Evolutionary conservation across 1,284 basidiomycete species (phyloP).

Genomic region (Rhodotorula sp.): DNA sequence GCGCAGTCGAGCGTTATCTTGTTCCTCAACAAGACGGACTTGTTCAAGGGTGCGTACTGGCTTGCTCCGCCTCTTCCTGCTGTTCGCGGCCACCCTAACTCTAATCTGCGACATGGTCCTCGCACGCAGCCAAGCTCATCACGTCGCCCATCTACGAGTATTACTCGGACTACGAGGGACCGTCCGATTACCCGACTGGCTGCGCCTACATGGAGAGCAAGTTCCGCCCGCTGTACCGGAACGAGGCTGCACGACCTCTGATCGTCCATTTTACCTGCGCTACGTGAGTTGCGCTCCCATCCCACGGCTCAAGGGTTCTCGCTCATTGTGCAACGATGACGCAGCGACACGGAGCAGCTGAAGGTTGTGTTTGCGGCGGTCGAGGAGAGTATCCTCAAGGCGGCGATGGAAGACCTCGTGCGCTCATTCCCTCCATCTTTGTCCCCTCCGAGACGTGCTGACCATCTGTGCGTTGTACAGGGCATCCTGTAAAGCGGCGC

Average conservation of each 20-base stretch:
- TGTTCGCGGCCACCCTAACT: not conserved
- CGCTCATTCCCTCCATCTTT: not conserved
- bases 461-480: not conserved
- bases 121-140: conserved; percentile 35
- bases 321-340: accelerated
- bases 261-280: conserved; percentile 37
- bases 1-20: conserved; percentile 41
- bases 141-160: conserved; percentile 41
- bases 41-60: conserved; percentile 6
- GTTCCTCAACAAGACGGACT: conserved; percentile 57
- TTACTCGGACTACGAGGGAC: conserved; percentile 41
- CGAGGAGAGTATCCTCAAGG: conserved; percentile 40
- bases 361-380: conserved; percentile 38
- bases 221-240: conserved; percentile 39
- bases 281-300: conserved; percentile 8
- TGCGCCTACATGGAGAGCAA: conserved; percentile 41
- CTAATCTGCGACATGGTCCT: too few relatives aligned
- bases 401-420: conserved; percentile 36
- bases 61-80: too few relatives aligned
- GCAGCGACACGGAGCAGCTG: conserved; percentile 40
- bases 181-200: conserved; percentile 38
- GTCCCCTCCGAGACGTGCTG: not conserved
- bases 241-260: conserved; percentile 30
- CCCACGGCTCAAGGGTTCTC: too few relatives aligned
- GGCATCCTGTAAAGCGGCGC: not conserved